Evolutionary conservation across 1,284 basidiomycete species (phyloP), one percentile per base, ranked within the genome.

Genomic region (Microbotryum saponariae): DNA sequence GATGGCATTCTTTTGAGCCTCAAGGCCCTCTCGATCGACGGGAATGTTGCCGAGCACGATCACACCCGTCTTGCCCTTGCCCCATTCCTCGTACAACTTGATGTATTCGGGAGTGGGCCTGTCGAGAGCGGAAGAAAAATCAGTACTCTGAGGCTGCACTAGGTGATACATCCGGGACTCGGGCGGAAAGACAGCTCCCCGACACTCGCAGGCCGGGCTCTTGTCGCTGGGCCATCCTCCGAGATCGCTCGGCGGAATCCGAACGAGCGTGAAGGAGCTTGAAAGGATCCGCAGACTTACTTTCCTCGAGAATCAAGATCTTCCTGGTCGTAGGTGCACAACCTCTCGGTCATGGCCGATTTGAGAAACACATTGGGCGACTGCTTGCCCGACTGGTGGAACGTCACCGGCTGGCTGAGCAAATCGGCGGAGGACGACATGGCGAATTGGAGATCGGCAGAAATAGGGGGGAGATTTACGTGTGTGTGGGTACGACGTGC

Each of bases 281-380:
- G 9, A 37, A 14, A 37, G 37, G 14, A 12, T 10, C 3, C 14
- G 37, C 3, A 10, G 10, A 37, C 37, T 37, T 16, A 37, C 37
- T 37, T 10, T 37, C 16, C 50, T 23, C 50, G 50, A 10, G 50
- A 51, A 18, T 9, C 23, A 8, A 29, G 23, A 29, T 49, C 62
- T 12, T 62, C 63, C 31, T 71, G 61, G 49, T 67, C 56, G 64
- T 68, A 76, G 0, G 69, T 70, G 53, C 72, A 73, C 5, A 75
- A 66, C 10, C 74, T 67, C 62, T 76, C 75, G 1, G 74, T 76
- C 75, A 76, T 75, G 16, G 74, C 73, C 50, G 67, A 66, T 70
- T 72, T 69, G 56, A 65, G 60, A 48, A 63, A 63, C 31, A 63
- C 58, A 53, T 54, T 66, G 3, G 59, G 64, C 0, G 61, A 54